These are phyloP conservation scores for Beauveria medogensis DNA, from an alignment of 2,329 filamentous ascomycete species.

Conservation along the genomic window DNA sequence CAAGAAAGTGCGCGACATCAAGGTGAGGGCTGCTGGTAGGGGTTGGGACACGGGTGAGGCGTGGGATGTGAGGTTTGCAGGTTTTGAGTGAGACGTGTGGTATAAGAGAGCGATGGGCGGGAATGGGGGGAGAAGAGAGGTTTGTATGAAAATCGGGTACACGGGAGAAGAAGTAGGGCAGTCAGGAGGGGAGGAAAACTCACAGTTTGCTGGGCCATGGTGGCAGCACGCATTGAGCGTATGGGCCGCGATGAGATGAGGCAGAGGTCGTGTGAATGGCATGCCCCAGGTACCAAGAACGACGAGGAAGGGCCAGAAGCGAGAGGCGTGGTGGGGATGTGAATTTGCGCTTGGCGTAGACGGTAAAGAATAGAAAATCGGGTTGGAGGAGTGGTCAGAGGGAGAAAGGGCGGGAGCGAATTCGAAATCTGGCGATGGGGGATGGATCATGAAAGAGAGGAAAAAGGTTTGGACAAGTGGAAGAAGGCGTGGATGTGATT, in stretches of 20 bases:
- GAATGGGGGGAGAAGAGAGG: constrained; percentile 15
- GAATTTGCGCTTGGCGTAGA: not conserved
- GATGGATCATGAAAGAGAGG: constrained; percentile 6
- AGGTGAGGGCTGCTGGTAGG: not conserved
- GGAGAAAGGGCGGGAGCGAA: not conserved
- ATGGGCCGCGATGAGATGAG: constrained; percentile 24
- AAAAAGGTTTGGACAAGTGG: constrained; percentile 10
- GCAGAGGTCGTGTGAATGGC: constrained; percentile 20
- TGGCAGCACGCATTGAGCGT: constrained; percentile 26
- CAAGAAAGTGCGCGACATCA: not conserved
- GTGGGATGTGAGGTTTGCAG: not conserved
- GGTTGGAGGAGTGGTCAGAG: not conserved
- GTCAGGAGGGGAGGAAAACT: constrained; percentile 13
- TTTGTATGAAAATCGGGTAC: constrained; percentile 13
- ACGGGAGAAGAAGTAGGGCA: constrained; percentile 13
- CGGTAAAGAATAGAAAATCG: not conserved
- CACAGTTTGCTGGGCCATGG: constrained; percentile 34
- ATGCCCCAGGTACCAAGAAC: constrained; percentile 20
- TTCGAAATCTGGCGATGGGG: not conserved
- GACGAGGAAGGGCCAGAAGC: constrained; percentile 14
- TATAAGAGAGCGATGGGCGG: constrained; percentile 3
- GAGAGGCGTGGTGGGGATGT: not conserved
- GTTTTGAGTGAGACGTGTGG: not conserved
- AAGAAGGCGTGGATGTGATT: constrained; percentile 19
- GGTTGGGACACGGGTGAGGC: not conserved